These are phyloP conservation scores for Morella rubra DNA, from an alignment of 306 rosid species.

Conservation along the genomic window DNA sequence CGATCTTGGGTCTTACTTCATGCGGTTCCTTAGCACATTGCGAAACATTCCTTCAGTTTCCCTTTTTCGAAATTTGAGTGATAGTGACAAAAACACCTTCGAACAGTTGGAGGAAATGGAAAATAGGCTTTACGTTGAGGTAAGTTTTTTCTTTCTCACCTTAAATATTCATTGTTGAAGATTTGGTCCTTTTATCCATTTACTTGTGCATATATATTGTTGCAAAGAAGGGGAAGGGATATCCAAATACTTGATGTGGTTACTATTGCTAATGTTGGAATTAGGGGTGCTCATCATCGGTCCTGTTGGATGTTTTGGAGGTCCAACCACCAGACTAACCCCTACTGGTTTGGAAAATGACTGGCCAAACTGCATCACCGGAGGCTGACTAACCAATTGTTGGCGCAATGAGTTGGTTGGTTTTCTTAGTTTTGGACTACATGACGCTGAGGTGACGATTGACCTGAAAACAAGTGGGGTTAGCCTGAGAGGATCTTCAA, in stretches of 20 bases:
- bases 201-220: neutral
- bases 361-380: too few species aligned
- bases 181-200: neutral
- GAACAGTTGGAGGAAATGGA: constrained; percentile 71
- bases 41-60: constrained; percentile 89
- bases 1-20: constrained; percentile 85
- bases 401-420: neutral
- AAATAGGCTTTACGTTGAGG: constrained; percentile 64
- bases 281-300: neutral
- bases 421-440: neutral
- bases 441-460: neutral
- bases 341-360: neutral
- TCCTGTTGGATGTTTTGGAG: neutral
- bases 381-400: neutral
- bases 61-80: constrained; percentile 65
- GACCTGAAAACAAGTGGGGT: neutral
- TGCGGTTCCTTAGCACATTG: constrained; percentile 80
- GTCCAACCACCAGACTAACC: neutral
- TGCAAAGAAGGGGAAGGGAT: neutral
- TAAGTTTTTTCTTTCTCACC: constrained; percentile 23
- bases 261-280: neutral
- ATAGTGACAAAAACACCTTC: constrained; percentile 62
- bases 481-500: neutral
- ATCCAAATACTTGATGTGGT: neutral
- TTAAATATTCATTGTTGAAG: constrained; percentile 1